Evolutionary conservation across 371 early-diverging fungal genomes (phyloP), one percentile per base, ranked within the genome.

Genomic region (Circinella minor): DNA sequence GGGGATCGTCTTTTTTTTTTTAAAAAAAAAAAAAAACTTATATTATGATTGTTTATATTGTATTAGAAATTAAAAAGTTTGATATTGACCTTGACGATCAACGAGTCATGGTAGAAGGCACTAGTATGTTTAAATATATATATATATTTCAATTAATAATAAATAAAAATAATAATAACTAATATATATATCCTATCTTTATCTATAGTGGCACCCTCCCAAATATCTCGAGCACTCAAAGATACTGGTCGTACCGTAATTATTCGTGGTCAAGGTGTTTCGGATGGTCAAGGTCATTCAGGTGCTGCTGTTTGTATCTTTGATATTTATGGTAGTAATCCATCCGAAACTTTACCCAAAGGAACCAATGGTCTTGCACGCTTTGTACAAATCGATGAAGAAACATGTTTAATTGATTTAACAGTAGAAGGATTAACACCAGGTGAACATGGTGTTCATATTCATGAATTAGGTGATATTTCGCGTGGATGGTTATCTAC

Each of bases 281-380:
- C 86, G 15, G 81, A 88, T 65, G 90, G 88, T 64, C 82, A 76
- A 65, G 77, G 75, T 1, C 76, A 80, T 60, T 81, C 89, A 18
- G 93, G 93, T 34, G 95, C 96, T 3, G 96, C 95, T 13, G 96
- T 96, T 4, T 94, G 94, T 69, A 95, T 96, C 34, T 91, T 96
- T 69, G 95, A 96, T 55, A 85, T 81, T 51, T 84, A 79, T 39
- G 80, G 80, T 36, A 72, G 79, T 20, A 75, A 83, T 63, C 75
- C 84, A 70, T 70, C 73, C 62, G 62, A 48, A 9, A 59, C 46
- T 6, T 37, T 80, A 2, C 81, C 89, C 7, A 86, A 86, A 7
- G 82, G 80, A 34, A 84, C 77, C 7, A 74, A 83, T n/a, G 96
- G 96, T 0, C 82, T 96, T 20, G 95, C 91, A 10, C 87, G 96